A percentile compares a stretch with the other conserved stretches of the same genome.
Evolutionary conservation across 257 asterid species (phyloP).

Genomic region (Capsicum pubescens): DNA sequence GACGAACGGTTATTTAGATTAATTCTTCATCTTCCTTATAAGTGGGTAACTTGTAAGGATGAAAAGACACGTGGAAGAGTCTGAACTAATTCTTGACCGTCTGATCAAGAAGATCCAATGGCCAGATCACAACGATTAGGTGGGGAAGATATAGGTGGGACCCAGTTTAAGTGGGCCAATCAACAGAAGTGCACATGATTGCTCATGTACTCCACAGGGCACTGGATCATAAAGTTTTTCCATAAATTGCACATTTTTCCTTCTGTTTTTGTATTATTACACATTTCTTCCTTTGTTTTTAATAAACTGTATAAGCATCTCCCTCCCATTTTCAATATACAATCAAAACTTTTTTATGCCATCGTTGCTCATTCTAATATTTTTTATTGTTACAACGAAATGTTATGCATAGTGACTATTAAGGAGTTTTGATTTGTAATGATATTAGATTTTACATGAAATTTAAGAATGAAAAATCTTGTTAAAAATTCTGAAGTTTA

Average conservation of each 20-base stretch:
- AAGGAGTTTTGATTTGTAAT: too few relatives aligned
- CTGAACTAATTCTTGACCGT: conserved; percentile 35
- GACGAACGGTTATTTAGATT: background rate
- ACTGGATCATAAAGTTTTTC: background rate
- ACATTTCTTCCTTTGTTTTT: background rate
- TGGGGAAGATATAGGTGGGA: too few relatives aligned
- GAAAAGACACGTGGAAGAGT: conserved; percentile 46
- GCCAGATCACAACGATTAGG: background rate
- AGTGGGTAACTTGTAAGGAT: conserved; percentile 3
- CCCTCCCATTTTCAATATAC: background rate
- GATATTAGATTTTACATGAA: too few relatives aligned
- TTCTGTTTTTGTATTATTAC: background rate
- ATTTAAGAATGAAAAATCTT: too few relatives aligned
- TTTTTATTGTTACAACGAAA: too few relatives aligned
- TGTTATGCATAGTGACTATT: too few relatives aligned
- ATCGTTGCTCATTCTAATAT: too few relatives aligned
- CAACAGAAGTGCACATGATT: conserved; percentile 49
- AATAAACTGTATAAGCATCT: background rate
- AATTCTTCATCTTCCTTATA: background rate
- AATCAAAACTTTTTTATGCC: too few relatives aligned
- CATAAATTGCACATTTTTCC: background rate
- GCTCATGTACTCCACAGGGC: conserved; percentile 33
- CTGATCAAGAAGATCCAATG: conserved; percentile 41
- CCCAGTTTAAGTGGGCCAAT: conserved; percentile 28
- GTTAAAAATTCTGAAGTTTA: too few relatives aligned